A percentile compares a stretch with the other conserved stretches of the same genome.
These are phyloP conservation scores for Coffea eugenioides DNA, from an alignment of 257 asterid species.

Conservation along the genomic window DNA sequence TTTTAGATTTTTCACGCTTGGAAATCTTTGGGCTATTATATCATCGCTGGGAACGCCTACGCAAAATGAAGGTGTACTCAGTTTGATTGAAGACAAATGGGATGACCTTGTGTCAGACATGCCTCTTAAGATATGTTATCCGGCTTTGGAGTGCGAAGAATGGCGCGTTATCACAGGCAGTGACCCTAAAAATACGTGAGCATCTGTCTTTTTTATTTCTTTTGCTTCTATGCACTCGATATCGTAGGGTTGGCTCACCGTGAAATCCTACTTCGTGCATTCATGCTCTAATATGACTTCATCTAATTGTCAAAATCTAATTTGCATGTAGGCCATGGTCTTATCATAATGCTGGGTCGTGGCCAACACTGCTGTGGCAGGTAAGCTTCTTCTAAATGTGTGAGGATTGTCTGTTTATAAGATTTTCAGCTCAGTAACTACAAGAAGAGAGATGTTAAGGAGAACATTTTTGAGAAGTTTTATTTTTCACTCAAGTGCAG, in stretches of 20 bases:
- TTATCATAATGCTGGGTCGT: conserved; percentile 45
- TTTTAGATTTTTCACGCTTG: conserved; percentile 42
- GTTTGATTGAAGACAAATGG: conserved; percentile 42
- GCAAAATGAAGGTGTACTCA: conserved; percentile 38
- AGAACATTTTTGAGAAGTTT: background rate
- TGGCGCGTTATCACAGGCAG: conserved; percentile 48
- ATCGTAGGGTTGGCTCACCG: background rate
- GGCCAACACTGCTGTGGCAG: conserved; percentile 56
- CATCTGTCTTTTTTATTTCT: background rate
- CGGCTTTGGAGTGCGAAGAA: conserved; percentile 41
- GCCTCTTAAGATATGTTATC: conserved; percentile 48
- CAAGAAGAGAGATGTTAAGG: background rate
- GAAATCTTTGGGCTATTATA: conserved; percentile 44
- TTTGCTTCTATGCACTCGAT: background rate
- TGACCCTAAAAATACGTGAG: conserved; percentile 52
- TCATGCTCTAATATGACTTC: background rate
- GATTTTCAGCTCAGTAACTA: no score
- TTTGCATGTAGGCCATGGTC: conserved; percentile 42
- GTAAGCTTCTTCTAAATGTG: conserved; percentile 17
- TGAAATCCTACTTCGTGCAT: background rate
- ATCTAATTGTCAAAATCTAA: background rate
- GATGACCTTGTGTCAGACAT: conserved; percentile 36
- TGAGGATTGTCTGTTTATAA: background rate
- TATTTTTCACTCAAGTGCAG: background rate
- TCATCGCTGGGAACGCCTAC: conserved; percentile 35